phyloP scores from a whole-genome alignment of 495 filamentous ascomycete genomes.

The Penicillium mononematosum region DNA sequence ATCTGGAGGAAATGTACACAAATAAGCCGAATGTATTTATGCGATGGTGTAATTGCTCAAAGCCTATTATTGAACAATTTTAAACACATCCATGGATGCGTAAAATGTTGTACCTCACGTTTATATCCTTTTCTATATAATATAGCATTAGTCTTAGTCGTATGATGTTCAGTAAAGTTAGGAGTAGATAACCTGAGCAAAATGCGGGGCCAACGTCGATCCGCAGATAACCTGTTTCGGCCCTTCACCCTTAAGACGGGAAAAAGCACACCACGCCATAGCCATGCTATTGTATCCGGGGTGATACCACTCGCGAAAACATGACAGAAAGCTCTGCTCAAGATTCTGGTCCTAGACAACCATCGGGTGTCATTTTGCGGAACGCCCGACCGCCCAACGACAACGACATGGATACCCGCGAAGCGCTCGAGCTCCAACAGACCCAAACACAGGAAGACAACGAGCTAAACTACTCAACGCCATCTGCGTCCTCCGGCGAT shows the following conservation, averaged over 20 bases:
- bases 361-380: slow-evolving; percentile 6
- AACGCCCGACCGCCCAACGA: slow-evolving; percentile 18
- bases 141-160: neutral
- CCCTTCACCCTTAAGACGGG: neutral
- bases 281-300: neutral
- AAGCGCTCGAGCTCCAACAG: slow-evolving; percentile 33
- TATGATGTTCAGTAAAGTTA: neutral
- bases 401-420: slow-evolving; percentile 16
- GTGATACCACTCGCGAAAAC: neutral
- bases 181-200: too few species aligned
- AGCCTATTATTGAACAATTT: neutral
- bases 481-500: slow-evolving; percentile 35
- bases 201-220: slow-evolving; percentile 4
- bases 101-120: neutral
- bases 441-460: slow-evolving; percentile 29
- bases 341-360: slow-evolving; percentile 6
- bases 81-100: neutral
- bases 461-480: slow-evolving; percentile 18
- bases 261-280: neutral
- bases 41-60: neutral
- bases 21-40: neutral
- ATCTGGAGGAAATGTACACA: neutral
- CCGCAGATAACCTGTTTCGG: neutral
- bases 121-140: neutral
- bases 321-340: slow-evolving; percentile 9